These are phyloP conservation scores for Tephrocybe sp. DNA, from an alignment of 768 basidiomycete species.

Conservation along the genomic window DNA sequence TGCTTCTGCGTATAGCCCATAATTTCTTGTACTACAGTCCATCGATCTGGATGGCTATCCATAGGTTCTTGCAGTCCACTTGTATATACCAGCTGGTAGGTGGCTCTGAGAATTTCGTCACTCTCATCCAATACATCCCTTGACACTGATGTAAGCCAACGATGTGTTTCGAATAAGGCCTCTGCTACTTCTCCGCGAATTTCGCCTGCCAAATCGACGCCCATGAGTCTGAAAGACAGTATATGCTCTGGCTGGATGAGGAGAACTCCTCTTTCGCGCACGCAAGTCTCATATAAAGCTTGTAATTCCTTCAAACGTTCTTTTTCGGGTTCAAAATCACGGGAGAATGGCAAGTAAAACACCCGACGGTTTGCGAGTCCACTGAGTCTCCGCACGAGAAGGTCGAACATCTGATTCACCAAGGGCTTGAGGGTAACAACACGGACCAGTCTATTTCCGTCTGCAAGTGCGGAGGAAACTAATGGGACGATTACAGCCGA, in stretches of 20 bases:
- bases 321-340: slow-evolving; percentile 27
- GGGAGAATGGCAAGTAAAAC: slow-evolving; percentile 51
- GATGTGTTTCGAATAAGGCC: slow-evolving; percentile 24
- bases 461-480: slow-evolving; percentile 36
- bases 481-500: slow-evolving; percentile 53
- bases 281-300: slow-evolving; percentile 38
- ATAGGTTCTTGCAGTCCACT: slow-evolving; percentile 34
- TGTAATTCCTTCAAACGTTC: slow-evolving; percentile 24
- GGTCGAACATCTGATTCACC: slow-evolving; percentile 45
- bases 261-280: slow-evolving; percentile 37
- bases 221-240: slow-evolving; percentile 50
- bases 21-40: slow-evolving; percentile 39
- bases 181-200: slow-evolving; percentile 9
- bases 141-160: slow-evolving; percentile 25
- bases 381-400: slow-evolving; percentile 42
- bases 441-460: slow-evolving; percentile 43
- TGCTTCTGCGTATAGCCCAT: slow-evolving; percentile 28
- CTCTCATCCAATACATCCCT: slow-evolving; percentile 48
- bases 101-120: slow-evolving; percentile 46
- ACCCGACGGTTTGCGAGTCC: slow-evolving; percentile 47
- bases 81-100: slow-evolving; percentile 51
- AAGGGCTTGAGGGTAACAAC: slow-evolving; percentile 53
- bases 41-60: slow-evolving; percentile 43
- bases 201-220: slow-evolving; percentile 32
- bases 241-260: slow-evolving; percentile 55